Evolutionary conservation across 257 asterid species (phyloP).

Genomic region (Scutellaria barbata): DNA sequence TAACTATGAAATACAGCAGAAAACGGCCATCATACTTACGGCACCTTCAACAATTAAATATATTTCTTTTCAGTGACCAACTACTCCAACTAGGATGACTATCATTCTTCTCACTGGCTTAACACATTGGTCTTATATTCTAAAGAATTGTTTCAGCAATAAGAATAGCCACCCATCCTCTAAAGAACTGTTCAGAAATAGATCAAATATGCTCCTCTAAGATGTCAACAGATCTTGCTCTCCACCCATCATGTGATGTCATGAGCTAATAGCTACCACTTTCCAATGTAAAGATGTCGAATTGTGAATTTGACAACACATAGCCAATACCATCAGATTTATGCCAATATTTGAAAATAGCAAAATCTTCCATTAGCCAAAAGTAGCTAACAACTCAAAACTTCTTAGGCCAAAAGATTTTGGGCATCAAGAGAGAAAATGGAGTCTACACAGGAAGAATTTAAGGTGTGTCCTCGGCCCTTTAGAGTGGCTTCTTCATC

Average conservation of each 20-base stretch:
- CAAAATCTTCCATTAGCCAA: slow-evolving; percentile 39
- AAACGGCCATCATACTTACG: slow-evolving; percentile 34
- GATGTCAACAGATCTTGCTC: slow-evolving; percentile 41
- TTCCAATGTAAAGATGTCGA: slow-evolving; percentile 33
- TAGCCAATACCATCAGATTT: slow-evolving; percentile 34
- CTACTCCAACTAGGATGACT: slow-evolving; percentile 30
- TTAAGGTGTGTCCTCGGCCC: slow-evolving; percentile 36
- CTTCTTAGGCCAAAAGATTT: slow-evolving; percentile 34
- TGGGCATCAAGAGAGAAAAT: slow-evolving; percentile 33
- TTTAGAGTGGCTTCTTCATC: slow-evolving; percentile 35
- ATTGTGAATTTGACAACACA: slow-evolving; percentile 30
- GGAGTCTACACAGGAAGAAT: slow-evolving; percentile 34
- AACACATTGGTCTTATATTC: slow-evolving; percentile 31
- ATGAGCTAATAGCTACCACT: slow-evolving; percentile 43
- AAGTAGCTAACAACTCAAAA: slow-evolving; percentile 37
- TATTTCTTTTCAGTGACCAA: slow-evolving; percentile 34
- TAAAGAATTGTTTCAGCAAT: slow-evolving; percentile 32
- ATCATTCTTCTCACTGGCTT: slow-evolving; percentile 33
- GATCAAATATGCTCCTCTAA: slow-evolving; percentile 32
- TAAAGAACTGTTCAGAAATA: slow-evolving; percentile 32
- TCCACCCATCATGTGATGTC: slow-evolving; percentile 39
- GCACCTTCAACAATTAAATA: slow-evolving; percentile 24
- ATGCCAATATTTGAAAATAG: slow-evolving; percentile 30
- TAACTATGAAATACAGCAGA: slow-evolving; percentile 32
- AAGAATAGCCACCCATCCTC: slow-evolving; percentile 32